These are phyloP conservation scores for Ustilago tritici DNA, from an alignment of 1,284 basidiomycete species.

Conservation along the genomic window DNA sequence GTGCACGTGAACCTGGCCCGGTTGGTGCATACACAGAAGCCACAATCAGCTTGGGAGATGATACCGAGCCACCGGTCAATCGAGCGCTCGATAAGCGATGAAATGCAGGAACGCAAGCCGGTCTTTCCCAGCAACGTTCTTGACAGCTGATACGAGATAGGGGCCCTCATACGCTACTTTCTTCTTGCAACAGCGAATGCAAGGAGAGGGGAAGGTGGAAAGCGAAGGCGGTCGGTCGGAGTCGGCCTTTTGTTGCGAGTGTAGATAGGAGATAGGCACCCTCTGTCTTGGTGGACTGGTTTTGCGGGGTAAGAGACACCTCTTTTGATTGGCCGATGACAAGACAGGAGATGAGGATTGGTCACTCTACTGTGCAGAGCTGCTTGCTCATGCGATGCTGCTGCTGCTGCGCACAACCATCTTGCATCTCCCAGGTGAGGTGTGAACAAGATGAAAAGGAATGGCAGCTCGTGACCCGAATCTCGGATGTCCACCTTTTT, in stretches of 20 bases:
- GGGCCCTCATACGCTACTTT: background rate
- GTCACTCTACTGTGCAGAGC: too few species aligned
- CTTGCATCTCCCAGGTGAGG: background rate
- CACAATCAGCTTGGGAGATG: background rate
- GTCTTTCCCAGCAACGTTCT: background rate
- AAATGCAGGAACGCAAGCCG: slow-evolving; percentile 4
- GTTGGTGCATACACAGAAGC: background rate
- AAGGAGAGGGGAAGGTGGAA: background rate
- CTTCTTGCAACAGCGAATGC: background rate
- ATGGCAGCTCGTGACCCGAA: too few species aligned
- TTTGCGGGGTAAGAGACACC: slow-evolving; percentile 20
- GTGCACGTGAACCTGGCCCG: background rate
- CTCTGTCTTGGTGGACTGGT: background rate
- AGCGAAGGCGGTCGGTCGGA: slow-evolving; percentile 1
- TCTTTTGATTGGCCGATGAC: slow-evolving; percentile 1
- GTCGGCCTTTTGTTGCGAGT: slow-evolving; percentile 12
- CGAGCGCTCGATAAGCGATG: slow-evolving; percentile 4
- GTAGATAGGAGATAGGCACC: slow-evolving; percentile 39
- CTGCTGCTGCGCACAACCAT: background rate
- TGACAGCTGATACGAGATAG: slow-evolving; percentile 4
- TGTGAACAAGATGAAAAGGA: background rate
- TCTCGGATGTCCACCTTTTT: background rate
- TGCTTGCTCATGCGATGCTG: slow-evolving; percentile 1
- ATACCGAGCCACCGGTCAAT: background rate
- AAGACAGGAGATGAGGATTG: background rate